Percentiles rank a stretch among this genome's conserved stretches.
Conservation (phyloP, 805 yeast species). For the Priceomyces haplophilus region DNA sequence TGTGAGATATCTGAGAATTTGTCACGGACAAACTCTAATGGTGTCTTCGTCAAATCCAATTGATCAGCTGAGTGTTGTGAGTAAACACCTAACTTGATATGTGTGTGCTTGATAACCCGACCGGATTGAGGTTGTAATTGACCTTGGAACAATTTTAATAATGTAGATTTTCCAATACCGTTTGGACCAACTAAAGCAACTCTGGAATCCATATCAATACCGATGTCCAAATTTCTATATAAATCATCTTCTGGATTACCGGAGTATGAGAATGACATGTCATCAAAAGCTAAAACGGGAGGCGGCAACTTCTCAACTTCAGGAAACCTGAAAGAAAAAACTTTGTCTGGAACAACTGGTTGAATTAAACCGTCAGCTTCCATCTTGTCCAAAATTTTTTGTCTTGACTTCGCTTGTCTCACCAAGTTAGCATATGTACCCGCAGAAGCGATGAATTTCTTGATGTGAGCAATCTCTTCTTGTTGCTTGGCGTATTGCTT, state of each 20-base stretch:
- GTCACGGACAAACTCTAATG: constrained; percentile 95
- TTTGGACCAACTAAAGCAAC: constrained; percentile 97
- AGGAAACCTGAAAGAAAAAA: constrained; percentile 90
- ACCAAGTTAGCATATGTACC: constrained; percentile 99
- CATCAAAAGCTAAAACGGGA: constrained; percentile 95
- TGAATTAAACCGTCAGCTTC: constrained; percentile 97
- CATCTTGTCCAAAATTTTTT: constrained; percentile 99
- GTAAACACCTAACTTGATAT: constrained; percentile 96
- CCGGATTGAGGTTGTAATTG: constrained; percentile 85
- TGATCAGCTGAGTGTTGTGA: constrained; percentile 99
- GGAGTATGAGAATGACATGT: constrained; percentile 88
- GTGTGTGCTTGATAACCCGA: constrained; percentile 95
- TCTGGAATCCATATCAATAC: constrained; percentile 99
- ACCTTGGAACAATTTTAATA: constrained; percentile 96
- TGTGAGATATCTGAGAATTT: constrained; percentile 86
- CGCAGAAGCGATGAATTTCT: constrained; percentile 98
- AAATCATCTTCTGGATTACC: constrained; percentile 80
- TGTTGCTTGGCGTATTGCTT: constrained; percentile 96
- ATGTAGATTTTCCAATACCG: constrained; percentile 98
- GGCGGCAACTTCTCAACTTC: constrained; percentile 97
- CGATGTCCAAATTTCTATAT: constrained; percentile 88
- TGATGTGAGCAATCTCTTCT: constrained; percentile 97
- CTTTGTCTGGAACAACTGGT: constrained; percentile 90
- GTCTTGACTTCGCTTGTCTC: constrained; percentile 98
- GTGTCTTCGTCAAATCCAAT: constrained; percentile 90